These are phyloP conservation scores for Groenewaldozyma salmanticensis DNA, from an alignment of 805 yeast genomes.

Conservation along the genomic window DNA sequence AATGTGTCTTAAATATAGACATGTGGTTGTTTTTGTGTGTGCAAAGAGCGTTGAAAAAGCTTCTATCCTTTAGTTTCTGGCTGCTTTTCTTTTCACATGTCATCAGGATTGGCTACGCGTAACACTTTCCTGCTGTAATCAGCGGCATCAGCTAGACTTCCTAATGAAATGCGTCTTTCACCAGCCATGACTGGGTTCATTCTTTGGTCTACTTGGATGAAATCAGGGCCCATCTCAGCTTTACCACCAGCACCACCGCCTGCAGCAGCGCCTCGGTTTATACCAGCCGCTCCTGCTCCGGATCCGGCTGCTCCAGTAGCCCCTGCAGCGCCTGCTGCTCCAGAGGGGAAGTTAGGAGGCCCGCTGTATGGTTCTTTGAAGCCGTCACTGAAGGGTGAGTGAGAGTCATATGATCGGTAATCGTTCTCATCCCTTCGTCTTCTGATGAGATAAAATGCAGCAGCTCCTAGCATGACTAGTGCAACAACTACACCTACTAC, in stretches of 20 bases:
- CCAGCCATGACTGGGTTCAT: constrained; percentile 72
- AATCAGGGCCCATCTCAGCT: constrained; percentile 7
- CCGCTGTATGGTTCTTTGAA: constrained; percentile 26
- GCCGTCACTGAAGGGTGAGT: constrained; percentile 16
- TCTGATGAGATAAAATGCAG: constrained; percentile 35
- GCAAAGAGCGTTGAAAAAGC: too few relatives aligned
- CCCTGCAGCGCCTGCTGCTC: constrained; percentile 14
- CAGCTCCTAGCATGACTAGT: constrained; percentile 30
- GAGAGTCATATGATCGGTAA: constrained; percentile 10
- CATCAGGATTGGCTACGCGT: constrained; percentile 85
- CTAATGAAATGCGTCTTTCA: constrained; percentile 74
- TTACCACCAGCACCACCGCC: constrained; percentile 4
- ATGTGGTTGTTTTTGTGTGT: too few relatives aligned
- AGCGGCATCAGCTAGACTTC: constrained; percentile 77
- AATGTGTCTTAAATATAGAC: too few relatives aligned
- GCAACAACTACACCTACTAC: constrained; percentile 48
- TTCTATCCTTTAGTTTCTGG: too few relatives aligned
- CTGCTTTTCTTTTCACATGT: too few relatives aligned
- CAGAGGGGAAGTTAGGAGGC: constrained; percentile 14
- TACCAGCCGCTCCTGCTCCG: constrained; percentile 4
- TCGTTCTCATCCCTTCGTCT: constrained; percentile 34
- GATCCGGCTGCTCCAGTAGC: not conserved
- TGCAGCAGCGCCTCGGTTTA: constrained; percentile 5
- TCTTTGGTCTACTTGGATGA: constrained; percentile 45
- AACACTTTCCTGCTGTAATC: constrained; percentile 73